Base-by-base conservation (phyloP, 192 early-diverging fungal genomes). In the Coemansia sp. region DNA sequence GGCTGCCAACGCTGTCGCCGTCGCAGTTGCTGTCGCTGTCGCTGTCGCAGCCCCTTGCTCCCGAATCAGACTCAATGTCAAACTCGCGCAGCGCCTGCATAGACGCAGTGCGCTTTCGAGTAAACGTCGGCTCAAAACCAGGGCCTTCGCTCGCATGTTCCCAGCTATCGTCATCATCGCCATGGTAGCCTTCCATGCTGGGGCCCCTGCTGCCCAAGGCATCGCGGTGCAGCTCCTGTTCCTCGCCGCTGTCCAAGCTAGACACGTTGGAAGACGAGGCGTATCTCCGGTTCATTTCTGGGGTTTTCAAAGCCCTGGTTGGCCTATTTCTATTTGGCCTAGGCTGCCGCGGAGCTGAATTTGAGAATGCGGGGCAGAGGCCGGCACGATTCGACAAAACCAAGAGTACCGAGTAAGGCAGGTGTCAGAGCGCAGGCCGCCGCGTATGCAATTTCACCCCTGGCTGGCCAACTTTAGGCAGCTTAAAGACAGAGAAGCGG, bases 71-170 rank as follows among this genome's bases (percentile, higher is more conserved):
- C 4, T 58, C 58, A 39, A 78, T 72, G 63, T 78, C 67, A 18
- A 78, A 73, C 4, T 59, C 64, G 34, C 45, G 67, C 55, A 78
- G 52, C 10, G 75, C 75, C 64, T 78, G 67, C 24, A 60, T 78
- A 4, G 75, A 78, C 18, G 75, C 75, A 8, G 75, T 72, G 60
- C 75, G 75, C 60, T 63, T 69, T 10, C 66, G 30, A 7, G 39
- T 20, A 48, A 72, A 69, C 13, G 49, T 23, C 3, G 75, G 61
- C 57, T 53, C 36, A 52, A 59, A 47, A 9, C 27, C 48, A 4
- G 49, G 13, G 20, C 27, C 25, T 25, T 27, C 18, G 48, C 30
- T 32, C 3, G 30, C 51, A 50, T 29, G 42, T 24, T 9, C 23
- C 18, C 56, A 53, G 53, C 56, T 36, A 16, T 29, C 36, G 54